Evolutionary conservation across 306 rosid genomes (phyloP).

Genomic region (Nissolia schottii): DNA sequence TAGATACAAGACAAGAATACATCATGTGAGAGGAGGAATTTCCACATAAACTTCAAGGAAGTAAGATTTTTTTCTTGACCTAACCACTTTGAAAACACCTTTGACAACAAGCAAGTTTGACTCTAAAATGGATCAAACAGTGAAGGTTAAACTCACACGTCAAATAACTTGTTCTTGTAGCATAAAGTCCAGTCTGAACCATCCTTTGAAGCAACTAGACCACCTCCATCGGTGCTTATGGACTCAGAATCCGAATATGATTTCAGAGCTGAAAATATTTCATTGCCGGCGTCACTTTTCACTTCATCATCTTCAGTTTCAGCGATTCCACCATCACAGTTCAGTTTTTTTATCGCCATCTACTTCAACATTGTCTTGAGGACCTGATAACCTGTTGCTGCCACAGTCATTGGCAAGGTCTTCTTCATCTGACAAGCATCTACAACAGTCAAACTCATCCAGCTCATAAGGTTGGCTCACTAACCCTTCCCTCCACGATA

Average conservation of each 20-base stretch:
- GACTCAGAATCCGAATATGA: conserved; percentile 55
- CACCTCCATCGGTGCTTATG: conserved; percentile 61
- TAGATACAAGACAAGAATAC: not conserved
- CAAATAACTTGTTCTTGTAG: conserved; percentile 51
- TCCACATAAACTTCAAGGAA: not conserved
- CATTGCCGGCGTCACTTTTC: conserved; percentile 28
- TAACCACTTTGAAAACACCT: conserved; percentile 4
- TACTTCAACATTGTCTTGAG: conserved; percentile 27
- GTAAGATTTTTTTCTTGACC: not conserved
- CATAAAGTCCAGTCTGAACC: conserved; percentile 66
- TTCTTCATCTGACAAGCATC: conserved; percentile 83
- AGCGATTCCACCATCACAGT: conserved; percentile 9
- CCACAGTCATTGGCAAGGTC: conserved; percentile 33
- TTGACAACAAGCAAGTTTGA: conserved; percentile 9
- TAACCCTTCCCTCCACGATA: conserved; percentile 78
- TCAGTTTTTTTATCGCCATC: conserved; percentile 22
- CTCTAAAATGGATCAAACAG: conserved; percentile 22
- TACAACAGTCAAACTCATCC: conserved; percentile 72
- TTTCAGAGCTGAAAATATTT: conserved; percentile 20
- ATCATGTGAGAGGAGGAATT: not conserved
- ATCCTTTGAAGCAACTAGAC: conserved; percentile 66
- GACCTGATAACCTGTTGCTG: conserved; percentile 25
- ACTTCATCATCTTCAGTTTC: conserved; percentile 27
- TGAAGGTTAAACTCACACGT: conserved; percentile 27
- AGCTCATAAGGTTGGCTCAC: conserved; percentile 50